phyloP scores from a whole-genome alignment of 306 rosid genomes.

The Ormosia semicastrata region DNA sequence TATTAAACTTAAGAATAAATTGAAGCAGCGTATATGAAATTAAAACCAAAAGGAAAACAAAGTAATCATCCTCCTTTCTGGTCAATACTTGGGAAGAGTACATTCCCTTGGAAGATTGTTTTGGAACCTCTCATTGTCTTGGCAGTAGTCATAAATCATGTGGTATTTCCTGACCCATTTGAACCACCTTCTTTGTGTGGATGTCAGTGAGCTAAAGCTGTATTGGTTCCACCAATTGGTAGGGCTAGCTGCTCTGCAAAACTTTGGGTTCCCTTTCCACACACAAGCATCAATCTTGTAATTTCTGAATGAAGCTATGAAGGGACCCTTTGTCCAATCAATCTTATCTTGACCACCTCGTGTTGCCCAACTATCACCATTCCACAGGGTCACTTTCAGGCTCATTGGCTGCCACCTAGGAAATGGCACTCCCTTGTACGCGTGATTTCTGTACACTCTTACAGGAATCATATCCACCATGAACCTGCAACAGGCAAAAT shows the following conservation, averaged over 20 bases:
- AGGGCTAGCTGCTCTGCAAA: slow-evolving; percentile 62
- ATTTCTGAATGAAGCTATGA: slow-evolving; percentile 63
- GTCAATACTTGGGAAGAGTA: slow-evolving; percentile 77
- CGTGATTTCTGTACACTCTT: slow-evolving; percentile 88
- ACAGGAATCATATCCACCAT: slow-evolving; percentile 85
- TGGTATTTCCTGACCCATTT: slow-evolving; percentile 84
- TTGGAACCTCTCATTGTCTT: slow-evolving; percentile 68
- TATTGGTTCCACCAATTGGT: slow-evolving; percentile 80
- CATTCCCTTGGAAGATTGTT: slow-evolving; percentile 81
- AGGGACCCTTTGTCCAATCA: slow-evolving; percentile 86
- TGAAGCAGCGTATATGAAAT: background rate
- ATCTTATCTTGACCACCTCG: slow-evolving; percentile 83
- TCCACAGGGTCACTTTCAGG: slow-evolving; percentile 72
- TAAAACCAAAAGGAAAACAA: background rate
- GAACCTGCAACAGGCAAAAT: slow-evolving; percentile 44
- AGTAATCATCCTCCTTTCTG: background rate
- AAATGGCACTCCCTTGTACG: slow-evolving; percentile 74
- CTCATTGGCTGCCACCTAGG: slow-evolving; percentile 94
- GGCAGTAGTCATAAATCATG: slow-evolving; percentile 80
- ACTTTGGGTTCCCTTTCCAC: slow-evolving; percentile 85
- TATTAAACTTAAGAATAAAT: background rate
- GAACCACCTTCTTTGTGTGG: slow-evolving; percentile 64
- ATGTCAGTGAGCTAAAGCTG: slow-evolving; percentile 47
- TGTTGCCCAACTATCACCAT: slow-evolving; percentile 92
- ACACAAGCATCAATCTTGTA: slow-evolving; percentile 74